Evolutionary conservation across 208 protist genomes (phyloP), one percentile per base, ranked within the genome.

Genomic region (Trypanosoma rangeli): DNA sequence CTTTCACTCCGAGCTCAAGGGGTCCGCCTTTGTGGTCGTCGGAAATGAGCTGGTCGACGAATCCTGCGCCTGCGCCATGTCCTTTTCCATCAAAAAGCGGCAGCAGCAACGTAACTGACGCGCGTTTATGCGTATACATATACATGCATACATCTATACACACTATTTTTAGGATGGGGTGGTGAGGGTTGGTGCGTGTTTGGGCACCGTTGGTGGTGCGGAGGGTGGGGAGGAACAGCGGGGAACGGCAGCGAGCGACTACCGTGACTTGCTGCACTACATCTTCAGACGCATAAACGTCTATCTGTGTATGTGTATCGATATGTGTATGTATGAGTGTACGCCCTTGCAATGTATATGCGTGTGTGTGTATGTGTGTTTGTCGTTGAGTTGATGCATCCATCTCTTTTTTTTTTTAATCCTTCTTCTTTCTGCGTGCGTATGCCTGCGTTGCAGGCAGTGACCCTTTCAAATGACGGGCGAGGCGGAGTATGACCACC

Each of bases 1-100:
- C 70, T 96, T 86, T 76, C 87, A 96, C 80, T 91, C 84, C 33
- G 92, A 96, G 75, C 69, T 96, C 63, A 96, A 96, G 55, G 92
- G 92, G 0, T 79, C 84, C 3, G 88, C 92, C 1, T 96, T 96
- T 76, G 92, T 96, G 0, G 88, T 94, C 1, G 81, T 96, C 1
- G 92, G 92, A 0, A 96, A 96, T 64, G 89, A 92, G 61, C 73
- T 94, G n/a, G 84, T 96, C 0, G 92, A 96, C 56, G 77, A 94
- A 71, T 90, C 89, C 8, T 96, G 92, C 69, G 89, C 89, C 13
- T 96, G 92, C 54, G 92, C 89, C 54, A 82, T 94, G 79, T 96
- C 92, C n/a, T 96, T 96, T 57, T 96, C 92, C 0, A 68, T 96
- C 4, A 80, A 81, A 55, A 87, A 85, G 57, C 80, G 77, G 63